These are phyloP conservation scores for Isoetes taiwanensis DNA, from an alignment of 75 land plant species.

Conservation along the genomic window DNA sequence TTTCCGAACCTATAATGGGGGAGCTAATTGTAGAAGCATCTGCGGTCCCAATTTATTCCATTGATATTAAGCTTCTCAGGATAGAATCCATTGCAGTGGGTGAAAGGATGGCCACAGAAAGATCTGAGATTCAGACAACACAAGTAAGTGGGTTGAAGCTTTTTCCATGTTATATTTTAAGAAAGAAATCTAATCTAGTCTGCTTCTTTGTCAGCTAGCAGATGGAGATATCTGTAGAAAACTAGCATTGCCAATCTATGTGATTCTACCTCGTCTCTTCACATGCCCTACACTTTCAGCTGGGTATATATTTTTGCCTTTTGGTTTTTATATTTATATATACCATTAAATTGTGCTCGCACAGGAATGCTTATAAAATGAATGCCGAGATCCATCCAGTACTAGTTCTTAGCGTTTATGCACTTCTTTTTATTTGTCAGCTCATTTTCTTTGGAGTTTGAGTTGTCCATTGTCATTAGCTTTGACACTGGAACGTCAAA, in stretches of 20 bases:
- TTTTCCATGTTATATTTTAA: too few species aligned
- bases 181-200: neutral
- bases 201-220: constrained; percentile 38
- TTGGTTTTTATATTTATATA: neutral
- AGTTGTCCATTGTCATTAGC: constrained; percentile 39
- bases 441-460: constrained; percentile 71
- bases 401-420: too few species aligned
- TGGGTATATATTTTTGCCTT: constrained; percentile 36
- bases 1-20: constrained; percentile 53
- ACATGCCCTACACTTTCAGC: constrained; percentile 72
- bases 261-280: constrained; percentile 72
- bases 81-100: constrained; percentile 59
- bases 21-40: constrained; percentile 61
- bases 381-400: too few species aligned
- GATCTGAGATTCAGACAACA: constrained; percentile 61
- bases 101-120: constrained; percentile 46
- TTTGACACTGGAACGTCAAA: constrained; percentile 46
- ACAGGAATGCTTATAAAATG: too few species aligned
- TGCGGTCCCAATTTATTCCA: constrained; percentile 53
- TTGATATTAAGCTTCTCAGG: constrained; percentile 58
- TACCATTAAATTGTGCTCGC: constrained; percentile 2
- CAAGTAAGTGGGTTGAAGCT: constrained; percentile 55
- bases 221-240: constrained; percentile 75
- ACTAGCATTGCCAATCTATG: constrained; percentile 57
- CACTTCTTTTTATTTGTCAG: too few species aligned